These are phyloP conservation scores for Bryopsis sp. DNA, from an alignment of 139 green algal genomes.

Conservation along the genomic window DNA sequence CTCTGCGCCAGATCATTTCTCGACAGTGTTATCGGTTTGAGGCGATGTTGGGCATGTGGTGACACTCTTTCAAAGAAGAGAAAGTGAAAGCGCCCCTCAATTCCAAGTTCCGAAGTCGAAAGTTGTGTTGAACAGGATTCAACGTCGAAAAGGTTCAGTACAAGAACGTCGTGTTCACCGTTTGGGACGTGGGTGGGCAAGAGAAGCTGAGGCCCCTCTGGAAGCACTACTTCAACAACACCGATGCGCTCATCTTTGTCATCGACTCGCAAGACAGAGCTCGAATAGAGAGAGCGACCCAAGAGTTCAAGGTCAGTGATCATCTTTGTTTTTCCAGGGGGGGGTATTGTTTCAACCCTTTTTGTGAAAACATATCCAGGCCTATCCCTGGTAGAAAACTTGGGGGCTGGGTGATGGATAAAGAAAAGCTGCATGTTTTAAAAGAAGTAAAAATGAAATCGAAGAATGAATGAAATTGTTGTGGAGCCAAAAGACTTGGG, in stretches of 20 bases:
- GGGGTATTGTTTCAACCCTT: no score
- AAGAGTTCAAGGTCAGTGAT: slow-evolving; percentile 70
- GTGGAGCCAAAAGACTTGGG: no score
- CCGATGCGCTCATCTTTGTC: slow-evolving; percentile 97
- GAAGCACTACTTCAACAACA: slow-evolving; percentile 98
- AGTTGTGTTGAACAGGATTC: slow-evolving; percentile 36
- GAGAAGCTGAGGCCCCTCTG: slow-evolving; percentile 94
- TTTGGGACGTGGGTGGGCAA: slow-evolving; percentile 91
- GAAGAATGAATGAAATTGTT: no score
- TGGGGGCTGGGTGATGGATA: no score
- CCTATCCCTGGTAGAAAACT: no score
- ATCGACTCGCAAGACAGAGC: slow-evolving; percentile 94
- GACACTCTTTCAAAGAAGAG: not conserved
- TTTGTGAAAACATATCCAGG: no score
- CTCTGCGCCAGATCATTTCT: no score
- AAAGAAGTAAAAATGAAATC: no score
- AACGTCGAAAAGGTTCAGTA: slow-evolving; percentile 96
- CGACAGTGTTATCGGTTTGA: no score
- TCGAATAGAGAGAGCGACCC: slow-evolving; percentile 59
- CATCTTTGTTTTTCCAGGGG: not conserved
- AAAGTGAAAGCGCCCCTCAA: not conserved
- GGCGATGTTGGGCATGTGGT: no score
- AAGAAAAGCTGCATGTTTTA: no score
- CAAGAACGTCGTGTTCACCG: slow-evolving; percentile 90
- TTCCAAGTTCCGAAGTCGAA: not conserved